Base-by-base conservation (phyloP, 108 stramenopile genomes). In the Cylindrotheca closterium region DNA sequence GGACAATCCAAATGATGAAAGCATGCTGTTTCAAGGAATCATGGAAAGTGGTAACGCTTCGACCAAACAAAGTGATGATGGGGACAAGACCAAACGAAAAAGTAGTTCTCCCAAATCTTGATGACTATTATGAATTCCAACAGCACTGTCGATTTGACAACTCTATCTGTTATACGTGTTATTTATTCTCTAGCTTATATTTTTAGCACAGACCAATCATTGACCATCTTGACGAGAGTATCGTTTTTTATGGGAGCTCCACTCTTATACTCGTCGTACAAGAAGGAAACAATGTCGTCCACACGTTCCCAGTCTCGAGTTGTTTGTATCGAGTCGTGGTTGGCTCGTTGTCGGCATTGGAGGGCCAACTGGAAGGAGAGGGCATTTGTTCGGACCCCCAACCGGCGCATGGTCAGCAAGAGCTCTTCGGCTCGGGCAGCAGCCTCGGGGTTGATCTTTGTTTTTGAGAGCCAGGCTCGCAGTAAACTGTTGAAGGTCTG, bases 1-100 rank as follows among this genome's bases (percentile, higher is more conserved):
- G 0, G 71, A 61, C 25, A 49, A 63, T 2, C 55, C 37, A 19
- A 65, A 73, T 51, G 74, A 68, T n/a, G 67, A 65, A 50, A 76
- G 55, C 45, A 4, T 54, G 32, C 8, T 24, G 1, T 8, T 61
- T n/a, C 47, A 7, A 2, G 47, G 46, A 2, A 51, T 50, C 21
- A 45, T 42, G 7, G 37, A 42, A 10, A 15, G 37, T 42, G 37
- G 10, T 15, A 42, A 42, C 23, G 67, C 61, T 55, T 55, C 26
- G 21, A 67, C 68, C 50, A 47, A 64, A 33, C 31, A 56, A 17
- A 32, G 30, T 22, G 73, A 66, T 45, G 67, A 68, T 15, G 51
- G 56, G 22, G 67, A 73, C 0, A 30, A 29, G 28, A 47, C 22
- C 24, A 25, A 15, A 1, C 22, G 60, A 15, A 53, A 31, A 22